A percentile compares a stretch with the other conserved stretches of the same genome.
Conservation (phyloP, 495 filamentous ascomycete genomes). For the Penicillium cosmopolitanum region DNA sequence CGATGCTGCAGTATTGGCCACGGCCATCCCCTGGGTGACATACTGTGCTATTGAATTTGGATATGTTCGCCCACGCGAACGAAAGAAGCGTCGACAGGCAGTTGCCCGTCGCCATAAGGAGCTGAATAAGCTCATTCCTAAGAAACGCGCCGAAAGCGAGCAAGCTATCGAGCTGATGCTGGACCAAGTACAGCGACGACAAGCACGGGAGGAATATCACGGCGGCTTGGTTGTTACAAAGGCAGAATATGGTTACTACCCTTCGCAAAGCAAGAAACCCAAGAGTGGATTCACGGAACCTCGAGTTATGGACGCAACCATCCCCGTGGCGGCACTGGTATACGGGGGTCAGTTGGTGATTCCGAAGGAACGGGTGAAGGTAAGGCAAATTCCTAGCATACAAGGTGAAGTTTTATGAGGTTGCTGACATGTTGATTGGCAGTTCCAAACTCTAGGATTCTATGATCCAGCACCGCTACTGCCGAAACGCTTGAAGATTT, state of each 20-base stretch:
- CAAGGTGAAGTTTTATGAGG: neutral
- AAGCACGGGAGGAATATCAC: constrained; percentile 41
- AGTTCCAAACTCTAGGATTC: constrained; percentile 59
- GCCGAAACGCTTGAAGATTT: constrained; percentile 55
- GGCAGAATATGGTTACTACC: constrained; percentile 48
- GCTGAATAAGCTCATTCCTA: constrained; percentile 44
- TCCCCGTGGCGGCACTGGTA: constrained; percentile 52
- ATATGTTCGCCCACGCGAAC: constrained; percentile 45
- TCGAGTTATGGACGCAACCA: constrained; percentile 48
- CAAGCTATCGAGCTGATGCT: constrained; percentile 57
- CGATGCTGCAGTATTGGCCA: constrained; percentile 41
- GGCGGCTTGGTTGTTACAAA: constrained; percentile 44
- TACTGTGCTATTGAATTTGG: constrained; percentile 56
- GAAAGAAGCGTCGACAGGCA: constrained; percentile 38
- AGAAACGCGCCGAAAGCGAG: constrained; percentile 50
- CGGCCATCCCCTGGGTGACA: constrained; percentile 51
- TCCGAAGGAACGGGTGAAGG: constrained; percentile 44
- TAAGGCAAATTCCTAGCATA: constrained; percentile 20
- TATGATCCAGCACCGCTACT: constrained; percentile 59
- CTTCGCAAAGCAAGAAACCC: constrained; percentile 31
- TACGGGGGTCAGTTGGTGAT: constrained; percentile 53
- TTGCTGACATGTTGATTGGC: constrained; percentile 21
- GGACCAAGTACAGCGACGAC: constrained; percentile 51
- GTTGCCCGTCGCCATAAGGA: constrained; percentile 42
- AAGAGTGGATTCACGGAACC: constrained; percentile 30